Evolutionary conservation across 2,329 filamentous ascomycete genomes (phyloP), one percentile per base, ranked within the genome.

Genomic region (Camptophora hylomeconis): DNA sequence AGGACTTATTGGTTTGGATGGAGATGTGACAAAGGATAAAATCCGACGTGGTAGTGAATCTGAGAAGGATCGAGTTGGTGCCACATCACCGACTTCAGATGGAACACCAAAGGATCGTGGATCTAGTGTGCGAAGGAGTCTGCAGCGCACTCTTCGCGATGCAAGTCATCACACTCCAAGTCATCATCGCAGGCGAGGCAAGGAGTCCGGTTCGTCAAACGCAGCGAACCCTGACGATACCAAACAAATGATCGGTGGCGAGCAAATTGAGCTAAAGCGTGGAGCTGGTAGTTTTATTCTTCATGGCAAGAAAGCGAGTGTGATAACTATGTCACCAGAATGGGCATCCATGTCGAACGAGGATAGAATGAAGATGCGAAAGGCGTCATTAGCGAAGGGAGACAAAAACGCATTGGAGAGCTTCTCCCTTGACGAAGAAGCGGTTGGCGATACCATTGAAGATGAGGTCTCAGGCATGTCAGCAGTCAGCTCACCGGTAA

Each of bases 231-330:
- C 72, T 18, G 69, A 71, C 11, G 59, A 46, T 26, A 52, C 47
- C 48, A 63, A 11, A 54, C 65, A 46, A 34, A 49, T 38, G 40
- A 35, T 37, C 11, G 35, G 42, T n/a, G 33, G 35, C 45, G 68
- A 57, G 60, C 79, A 49, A 20, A 79, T 82, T 42, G 74, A 79
- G 7, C 64, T 98, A 8, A 65, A 79, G 5, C 74, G 89, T 26
- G 78, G 79, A 8, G 73, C 80, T 8, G 83, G 83, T 4, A 92
- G 82, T 45, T 98, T 98, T 52, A 92, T 89, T 3, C 76, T 98
- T 3, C 89, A 98, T 48, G 87, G 89, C 36, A 98, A 95, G 61
- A 95, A 98, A 55, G 89, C 89, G 3, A 93, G 84, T 1, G 81
- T 98, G 32, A 82, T 98, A 42, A 92, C 82, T n/a, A 92, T 98